Percentiles rank a stretch among this genome's conserved stretches.
phyloP scores from a whole-genome alignment of 108 stramenopile genomes.

The Parmales sp. region DNA sequence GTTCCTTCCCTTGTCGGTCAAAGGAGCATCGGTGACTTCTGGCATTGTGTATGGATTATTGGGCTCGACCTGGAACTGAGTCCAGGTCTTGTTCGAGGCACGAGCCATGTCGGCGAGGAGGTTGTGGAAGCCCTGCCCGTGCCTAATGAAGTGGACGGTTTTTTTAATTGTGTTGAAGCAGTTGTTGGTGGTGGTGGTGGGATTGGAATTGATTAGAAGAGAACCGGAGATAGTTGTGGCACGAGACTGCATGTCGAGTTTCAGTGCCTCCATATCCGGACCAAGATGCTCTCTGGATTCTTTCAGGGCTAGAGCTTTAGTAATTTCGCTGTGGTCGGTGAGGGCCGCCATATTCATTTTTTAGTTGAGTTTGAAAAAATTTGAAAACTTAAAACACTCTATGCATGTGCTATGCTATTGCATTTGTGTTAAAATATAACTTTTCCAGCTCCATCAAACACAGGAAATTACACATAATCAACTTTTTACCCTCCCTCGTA shows the following conservation, averaged over 20 bases:
- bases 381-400: too few species aligned
- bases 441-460: too few species aligned
- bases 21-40: constrained; percentile 55
- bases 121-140: constrained; percentile 46
- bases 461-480: too few species aligned
- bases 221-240: not conserved
- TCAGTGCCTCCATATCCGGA: not conserved
- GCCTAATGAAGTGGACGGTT: constrained; percentile 34
- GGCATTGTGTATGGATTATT: constrained; percentile 56
- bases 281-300: not conserved
- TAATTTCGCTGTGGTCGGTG: too few species aligned
- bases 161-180: constrained; percentile 15
- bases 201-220: not conserved
- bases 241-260: not conserved
- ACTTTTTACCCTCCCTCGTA: too few species aligned
- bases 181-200: not conserved
- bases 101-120: constrained; percentile 36
- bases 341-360: too few species aligned
- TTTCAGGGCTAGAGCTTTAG: too few species aligned
- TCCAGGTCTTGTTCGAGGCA: constrained; percentile 22
- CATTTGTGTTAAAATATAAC: too few species aligned
- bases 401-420: too few species aligned
- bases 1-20: constrained; percentile 59
- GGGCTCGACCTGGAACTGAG: constrained; percentile 25
- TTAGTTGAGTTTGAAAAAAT: too few species aligned